Evolutionary conservation across 345 rosid species (phyloP).

Genomic region (Camelina laxa): DNA sequence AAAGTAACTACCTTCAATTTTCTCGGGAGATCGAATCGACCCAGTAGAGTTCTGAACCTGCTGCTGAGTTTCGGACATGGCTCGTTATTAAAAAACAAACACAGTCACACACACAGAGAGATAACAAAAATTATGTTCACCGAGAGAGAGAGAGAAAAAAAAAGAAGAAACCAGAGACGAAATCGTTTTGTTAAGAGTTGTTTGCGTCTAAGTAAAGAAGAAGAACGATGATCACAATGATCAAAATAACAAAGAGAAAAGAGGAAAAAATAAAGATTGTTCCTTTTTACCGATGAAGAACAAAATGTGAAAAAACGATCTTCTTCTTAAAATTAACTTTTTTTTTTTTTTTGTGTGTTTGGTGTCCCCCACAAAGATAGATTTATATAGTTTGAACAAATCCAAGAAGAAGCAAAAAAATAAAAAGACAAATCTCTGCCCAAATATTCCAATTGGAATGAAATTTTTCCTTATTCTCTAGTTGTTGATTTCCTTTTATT

Average conservation of each 20-base stretch:
- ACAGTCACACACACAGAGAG: slow-evolving; percentile 10
- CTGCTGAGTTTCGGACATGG: slow-evolving; percentile 74
- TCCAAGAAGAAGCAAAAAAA: slow-evolving; percentile 22
- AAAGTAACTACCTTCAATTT: slow-evolving; percentile 61
- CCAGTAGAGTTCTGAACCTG: slow-evolving; percentile 65
- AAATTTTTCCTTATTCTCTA: slow-evolving; percentile 43
- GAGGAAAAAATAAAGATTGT: slow-evolving; percentile 9
- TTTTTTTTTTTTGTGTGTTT: background rate
- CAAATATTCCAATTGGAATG: slow-evolving; percentile 59
- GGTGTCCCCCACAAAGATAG: slow-evolving; percentile 32
- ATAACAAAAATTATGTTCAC: background rate
- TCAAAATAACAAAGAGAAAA: slow-evolving; percentile 31
- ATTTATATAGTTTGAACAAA: slow-evolving; percentile 43
- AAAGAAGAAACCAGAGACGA: background rate
- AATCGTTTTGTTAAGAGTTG: slow-evolving; percentile 17
- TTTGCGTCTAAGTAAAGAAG: background rate
- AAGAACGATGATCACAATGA: slow-evolving; percentile 44
- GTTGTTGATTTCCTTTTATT: slow-evolving; percentile 16
- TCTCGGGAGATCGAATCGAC: slow-evolving; percentile 61
- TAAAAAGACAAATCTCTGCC: slow-evolving; percentile 43
- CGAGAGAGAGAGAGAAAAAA: too few relatives aligned
- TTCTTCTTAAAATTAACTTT: slow-evolving; percentile 31
- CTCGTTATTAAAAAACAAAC: slow-evolving; percentile 33
- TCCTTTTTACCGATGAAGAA: slow-evolving; percentile 17
- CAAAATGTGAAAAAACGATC: slow-evolving; percentile 28